Evolutionary conservation across 768 basidiomycete species (phyloP).

Genomic region (Hygrophorus russula): DNA sequence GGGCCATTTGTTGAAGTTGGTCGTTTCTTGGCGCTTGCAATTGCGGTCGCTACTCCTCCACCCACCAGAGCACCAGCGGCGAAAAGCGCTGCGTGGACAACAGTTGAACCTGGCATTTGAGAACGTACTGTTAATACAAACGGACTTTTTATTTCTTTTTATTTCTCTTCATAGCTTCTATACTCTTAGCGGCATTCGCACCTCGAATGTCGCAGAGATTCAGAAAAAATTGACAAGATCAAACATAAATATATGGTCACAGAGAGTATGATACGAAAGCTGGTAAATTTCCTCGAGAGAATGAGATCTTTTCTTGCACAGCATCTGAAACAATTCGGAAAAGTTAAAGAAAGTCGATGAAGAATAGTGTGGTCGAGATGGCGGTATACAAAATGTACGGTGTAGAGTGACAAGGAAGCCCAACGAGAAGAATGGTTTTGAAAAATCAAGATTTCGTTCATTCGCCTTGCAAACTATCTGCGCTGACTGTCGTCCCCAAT

Average conservation of each 20-base stretch:
- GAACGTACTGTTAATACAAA: no score
- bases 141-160: no score
- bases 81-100: conserved; percentile 63
- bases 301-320: neutral
- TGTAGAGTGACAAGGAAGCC: neutral
- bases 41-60: conserved; percentile 52
- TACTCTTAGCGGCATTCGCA: no score
- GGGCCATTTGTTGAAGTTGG: conserved; percentile 12
- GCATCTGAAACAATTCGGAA: neutral
- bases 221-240: neutral
- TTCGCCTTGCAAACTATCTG: conserved; percentile 15
- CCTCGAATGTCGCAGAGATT: no score
- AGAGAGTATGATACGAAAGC: neutral
- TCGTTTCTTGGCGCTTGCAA: conserved; percentile 25
- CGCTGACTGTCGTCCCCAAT: conserved; percentile 14
- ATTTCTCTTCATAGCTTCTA: no score
- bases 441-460: neutral
- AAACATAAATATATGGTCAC: neutral
- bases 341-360: neutral
- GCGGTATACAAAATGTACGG: neutral
- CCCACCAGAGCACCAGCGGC: conserved; percentile 77
- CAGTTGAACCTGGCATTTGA: conserved; percentile 23
- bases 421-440: neutral
- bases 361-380: no score
- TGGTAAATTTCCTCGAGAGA: no score